Evolutionary conservation across 345 rosid species (phyloP), one percentile per base, ranked within the genome.

Genomic region (Euphorbia lathyris): DNA sequence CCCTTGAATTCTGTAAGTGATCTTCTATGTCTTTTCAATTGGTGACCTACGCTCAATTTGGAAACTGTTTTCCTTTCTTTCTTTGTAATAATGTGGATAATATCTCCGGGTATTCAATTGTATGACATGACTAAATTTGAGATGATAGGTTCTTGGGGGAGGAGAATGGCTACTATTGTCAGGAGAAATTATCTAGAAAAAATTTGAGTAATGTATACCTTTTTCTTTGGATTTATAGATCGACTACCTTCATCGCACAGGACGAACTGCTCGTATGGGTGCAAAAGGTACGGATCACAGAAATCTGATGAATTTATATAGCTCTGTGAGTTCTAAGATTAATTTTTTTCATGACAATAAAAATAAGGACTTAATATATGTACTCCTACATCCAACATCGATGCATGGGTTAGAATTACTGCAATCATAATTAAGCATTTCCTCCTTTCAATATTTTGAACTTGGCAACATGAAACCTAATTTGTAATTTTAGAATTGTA

Each of bases 231-330:
- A 62, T 9, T 73, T 67, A 48, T 80, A 94, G 97, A 86, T 94
- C 51, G 98, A 94, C 77, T 94, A 91, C 89, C 92, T 94, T 78
- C 98, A 91, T 82, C 96, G 96, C 59, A 90, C 95, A 0, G 98
- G 97, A 52, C 86, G 97, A 88, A 94, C 96, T 68, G 97, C 98
- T 72, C 90, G 95, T 2, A 94, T 94, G 98, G 97, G 98, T 59
- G 98, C 97, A 63, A 90, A 94, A 90, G 97, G 97, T 94, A 72
- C 57, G 82, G 27, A 23, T 13, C 63, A 4, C 52, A 9, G 23
- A 30, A 65, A 63, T 53, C 20, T 63, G 43, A 23, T 55, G 56
- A 60, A 60, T 48, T 59, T 23, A 17, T 62, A 27, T 16, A 16
- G 19, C 2, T 50, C 30, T 19, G 26, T 7, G 22, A 55, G 3